Percentiles rank a stretch among this genome's conserved stretches.
These are phyloP conservation scores for Fusarium penzigii DNA, from an alignment of 2,329 filamentous ascomycete species.

Conservation along the genomic window DNA sequence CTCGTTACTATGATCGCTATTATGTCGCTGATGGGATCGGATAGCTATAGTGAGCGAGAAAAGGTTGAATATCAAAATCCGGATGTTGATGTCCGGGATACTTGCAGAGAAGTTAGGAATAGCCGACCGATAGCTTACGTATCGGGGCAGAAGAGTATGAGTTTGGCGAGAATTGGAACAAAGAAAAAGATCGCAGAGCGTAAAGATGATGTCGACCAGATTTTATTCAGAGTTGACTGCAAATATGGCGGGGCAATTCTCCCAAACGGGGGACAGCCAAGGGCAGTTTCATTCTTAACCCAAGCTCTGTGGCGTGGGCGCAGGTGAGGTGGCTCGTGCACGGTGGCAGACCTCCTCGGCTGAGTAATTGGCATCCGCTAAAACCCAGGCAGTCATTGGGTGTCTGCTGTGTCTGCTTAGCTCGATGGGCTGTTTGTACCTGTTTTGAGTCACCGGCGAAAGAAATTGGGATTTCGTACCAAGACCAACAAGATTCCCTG, in stretches of 20 bases:
- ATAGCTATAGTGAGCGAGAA: not conserved
- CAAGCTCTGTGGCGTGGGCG: not conserved
- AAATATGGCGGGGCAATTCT: constrained; percentile 27
- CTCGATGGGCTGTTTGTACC: too few species aligned
- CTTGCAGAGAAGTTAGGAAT: not conserved
- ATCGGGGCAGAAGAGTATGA: not conserved
- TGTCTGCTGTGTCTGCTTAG: too few species aligned
- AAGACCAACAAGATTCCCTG: too few species aligned
- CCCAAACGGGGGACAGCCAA: not conserved
- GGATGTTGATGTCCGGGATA: not conserved
- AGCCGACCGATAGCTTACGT: not conserved
- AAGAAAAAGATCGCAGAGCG: constrained; percentile 1
- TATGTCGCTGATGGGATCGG: not conserved
- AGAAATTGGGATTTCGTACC: too few species aligned
- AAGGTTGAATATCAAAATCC: too few species aligned
- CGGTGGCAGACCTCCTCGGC: too few species aligned
- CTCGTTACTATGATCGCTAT: not conserved
- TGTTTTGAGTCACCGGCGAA: too few species aligned
- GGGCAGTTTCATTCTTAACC: not conserved
- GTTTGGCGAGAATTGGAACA: not conserved
- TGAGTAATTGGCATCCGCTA: too few species aligned
- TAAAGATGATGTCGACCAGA: constrained; percentile 26
- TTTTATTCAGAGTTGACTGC: constrained; percentile 22
- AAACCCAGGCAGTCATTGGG: too few species aligned
- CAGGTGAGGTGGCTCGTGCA: not conserved